Conservation (phyloP, 805 yeast genomes). For the Candida xyloterini region DNA sequence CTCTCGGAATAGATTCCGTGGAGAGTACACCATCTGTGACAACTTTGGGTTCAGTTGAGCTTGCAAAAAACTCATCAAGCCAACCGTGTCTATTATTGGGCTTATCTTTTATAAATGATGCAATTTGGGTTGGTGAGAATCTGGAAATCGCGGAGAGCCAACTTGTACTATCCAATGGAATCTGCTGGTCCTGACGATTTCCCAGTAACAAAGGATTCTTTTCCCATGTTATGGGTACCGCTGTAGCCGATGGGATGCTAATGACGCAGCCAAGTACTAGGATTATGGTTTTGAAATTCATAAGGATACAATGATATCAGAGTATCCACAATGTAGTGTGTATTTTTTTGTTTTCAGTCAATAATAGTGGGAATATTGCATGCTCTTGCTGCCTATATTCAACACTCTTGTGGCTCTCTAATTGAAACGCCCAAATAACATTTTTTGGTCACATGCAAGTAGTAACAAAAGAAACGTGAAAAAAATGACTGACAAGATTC, state of each 20-base stretch:
- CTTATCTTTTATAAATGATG: conserved; percentile 1
- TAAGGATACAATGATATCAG: conserved; percentile 9
- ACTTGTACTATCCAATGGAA: background rate
- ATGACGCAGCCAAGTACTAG: conserved; percentile 4
- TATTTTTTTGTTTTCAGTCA: conserved; percentile 2
- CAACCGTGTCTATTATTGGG: conserved; percentile 1
- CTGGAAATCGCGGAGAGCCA: conserved; percentile 12
- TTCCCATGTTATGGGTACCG: conserved; percentile 12
- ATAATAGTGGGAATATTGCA: conserved; percentile 1
- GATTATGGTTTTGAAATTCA: conserved; percentile 8
- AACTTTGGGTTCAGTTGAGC: conserved; percentile 2
- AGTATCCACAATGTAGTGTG: conserved; percentile 2
- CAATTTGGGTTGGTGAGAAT: conserved; percentile 14
- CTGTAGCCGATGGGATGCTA: conserved; percentile 5
- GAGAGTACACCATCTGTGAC: conserved; percentile 22
- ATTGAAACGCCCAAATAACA: conserved; percentile 10
- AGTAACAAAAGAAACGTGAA: conserved; percentile 4
- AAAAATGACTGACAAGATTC: background rate
- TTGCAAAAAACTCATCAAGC: background rate
- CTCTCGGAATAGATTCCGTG: conserved; percentile 27
- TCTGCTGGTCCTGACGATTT: background rate
- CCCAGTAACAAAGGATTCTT: background rate
- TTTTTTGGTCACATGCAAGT: conserved; percentile 6
- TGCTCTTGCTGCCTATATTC: background rate
- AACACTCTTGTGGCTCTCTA: background rate